A percentile compares a stretch with the other conserved stretches of the same genome.
phyloP scores from a whole-genome alignment of 2,329 filamentous ascomycete species.

The Aspergillus novoparasiticus region DNA sequence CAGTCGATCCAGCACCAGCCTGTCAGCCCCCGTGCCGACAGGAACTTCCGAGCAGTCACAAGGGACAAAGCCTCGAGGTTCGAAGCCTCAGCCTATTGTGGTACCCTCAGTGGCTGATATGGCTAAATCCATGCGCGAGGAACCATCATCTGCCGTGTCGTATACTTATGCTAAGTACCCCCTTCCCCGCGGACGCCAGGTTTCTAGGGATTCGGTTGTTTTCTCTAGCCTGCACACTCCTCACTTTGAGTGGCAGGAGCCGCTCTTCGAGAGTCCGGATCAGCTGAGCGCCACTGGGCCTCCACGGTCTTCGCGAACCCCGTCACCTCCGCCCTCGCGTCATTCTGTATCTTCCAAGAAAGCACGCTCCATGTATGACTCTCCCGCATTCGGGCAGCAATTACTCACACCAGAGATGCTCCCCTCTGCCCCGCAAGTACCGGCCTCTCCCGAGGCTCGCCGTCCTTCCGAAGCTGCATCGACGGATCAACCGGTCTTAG shows the following conservation, averaged over 20 bases:
- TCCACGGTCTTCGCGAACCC: constrained; percentile 29
- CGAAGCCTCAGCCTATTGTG: constrained; percentile 38
- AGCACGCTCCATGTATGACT: constrained; percentile 32
- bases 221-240: constrained; percentile 58
- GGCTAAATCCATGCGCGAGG: constrained; percentile 24
- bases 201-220: constrained; percentile 69
- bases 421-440: neutral
- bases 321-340: constrained; percentile 33
- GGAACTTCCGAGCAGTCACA: constrained; percentile 40
- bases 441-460: constrained; percentile 14
- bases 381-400: constrained; percentile 23
- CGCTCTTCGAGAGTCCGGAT: constrained; percentile 46
- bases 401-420: constrained; percentile 15
- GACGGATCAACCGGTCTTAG: neutral
- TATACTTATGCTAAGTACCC: constrained; percentile 86
- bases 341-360: constrained; percentile 28
- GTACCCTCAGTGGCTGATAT: constrained; percentile 29
- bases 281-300: constrained; percentile 30
- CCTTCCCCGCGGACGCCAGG: constrained; percentile 77
- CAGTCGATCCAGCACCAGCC: constrained; percentile 57
- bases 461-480: constrained; percentile 12
- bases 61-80: constrained; percentile 21
- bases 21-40: constrained; percentile 37
- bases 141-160: constrained; percentile 55
- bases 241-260: constrained; percentile 67